phyloP scores from a whole-genome alignment of 352 stramenopile species.

The Phytophthora chlamydospora region DNA sequence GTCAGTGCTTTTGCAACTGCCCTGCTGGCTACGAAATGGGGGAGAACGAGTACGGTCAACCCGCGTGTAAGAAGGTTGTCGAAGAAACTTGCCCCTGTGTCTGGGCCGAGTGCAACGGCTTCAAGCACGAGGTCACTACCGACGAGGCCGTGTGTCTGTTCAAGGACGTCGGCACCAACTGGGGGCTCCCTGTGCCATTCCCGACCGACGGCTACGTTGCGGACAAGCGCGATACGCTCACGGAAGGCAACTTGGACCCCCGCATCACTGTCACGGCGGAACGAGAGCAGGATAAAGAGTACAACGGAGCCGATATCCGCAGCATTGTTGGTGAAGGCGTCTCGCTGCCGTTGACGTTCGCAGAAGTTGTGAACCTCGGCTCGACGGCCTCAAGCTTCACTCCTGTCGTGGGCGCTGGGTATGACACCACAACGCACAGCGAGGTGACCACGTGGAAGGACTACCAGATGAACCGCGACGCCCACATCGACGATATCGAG shows the following conservation, averaged over 20 bases:
- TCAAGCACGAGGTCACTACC: conserved; percentile 36
- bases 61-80: conserved; percentile 34
- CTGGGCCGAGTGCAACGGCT: conserved; percentile 45
- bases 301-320: conserved; percentile 22
- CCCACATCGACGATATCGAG: conserved; percentile 47
- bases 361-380: conserved; percentile 13
- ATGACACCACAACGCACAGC: conserved; percentile 2
- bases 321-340: conserved; percentile 5
- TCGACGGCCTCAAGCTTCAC: conserved; percentile 13
- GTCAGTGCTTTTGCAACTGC: conserved; percentile 68
- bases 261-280: conserved; percentile 24
- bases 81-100: conserved; percentile 48
- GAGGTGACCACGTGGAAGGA: conserved; percentile 51
- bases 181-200: conserved; percentile 52
- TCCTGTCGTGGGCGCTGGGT: conserved; percentile 9
- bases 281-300: conserved; percentile 28
- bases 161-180: conserved; percentile 41
- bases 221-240: conserved; percentile 45
- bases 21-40: conserved; percentile 40
- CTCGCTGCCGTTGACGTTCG: conserved; percentile 20
- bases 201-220: conserved; percentile 63
- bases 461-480: conserved; percentile 48
- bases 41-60: conserved; percentile 18
- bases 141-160: conserved; percentile 41
- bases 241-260: conserved; percentile 11